Evolutionary conservation across 352 stramenopile species (phyloP).

Genomic region (Pythium coloratum): DNA sequence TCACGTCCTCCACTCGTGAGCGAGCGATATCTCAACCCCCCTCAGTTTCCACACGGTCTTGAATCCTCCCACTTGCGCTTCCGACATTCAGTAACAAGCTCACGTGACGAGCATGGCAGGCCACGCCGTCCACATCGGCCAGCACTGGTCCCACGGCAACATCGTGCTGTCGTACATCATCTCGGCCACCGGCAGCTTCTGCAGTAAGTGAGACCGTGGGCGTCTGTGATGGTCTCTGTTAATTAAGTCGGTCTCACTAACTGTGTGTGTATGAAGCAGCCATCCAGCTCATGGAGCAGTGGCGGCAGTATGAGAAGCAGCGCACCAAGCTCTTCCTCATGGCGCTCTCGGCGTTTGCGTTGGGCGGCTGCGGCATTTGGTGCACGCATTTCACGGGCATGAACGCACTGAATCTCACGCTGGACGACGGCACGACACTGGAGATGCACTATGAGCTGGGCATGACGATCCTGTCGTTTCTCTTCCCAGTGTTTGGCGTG

Average conservation of each 20-base stretch:
- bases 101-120: neutral
- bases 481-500: constrained; percentile 49
- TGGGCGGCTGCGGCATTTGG: constrained; percentile 66
- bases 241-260: neutral
- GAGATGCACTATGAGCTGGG: constrained; percentile 54
- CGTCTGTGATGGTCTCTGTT: neutral
- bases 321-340: constrained; percentile 40
- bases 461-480: constrained; percentile 50
- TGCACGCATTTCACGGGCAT: constrained; percentile 72
- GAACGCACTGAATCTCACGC: constrained; percentile 44
- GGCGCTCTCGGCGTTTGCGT: constrained; percentile 31
- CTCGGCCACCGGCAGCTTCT: constrained; percentile 59
- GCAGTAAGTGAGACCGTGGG: constrained; percentile 37
- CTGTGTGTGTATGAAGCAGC: constrained; percentile 2
- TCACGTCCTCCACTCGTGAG: no score
- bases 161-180: constrained; percentile 59
- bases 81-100: no score
- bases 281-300: constrained; percentile 32
- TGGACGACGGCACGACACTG: constrained; percentile 41
- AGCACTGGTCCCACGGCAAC: constrained; percentile 6
- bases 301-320: constrained; percentile 14
- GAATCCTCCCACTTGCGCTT: no score
- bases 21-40: no score
- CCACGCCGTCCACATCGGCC: constrained; percentile 3
- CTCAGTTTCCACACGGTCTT: no score